Conservation (phyloP, 129 eudicot species). For the Arctium lappa region DNA sequence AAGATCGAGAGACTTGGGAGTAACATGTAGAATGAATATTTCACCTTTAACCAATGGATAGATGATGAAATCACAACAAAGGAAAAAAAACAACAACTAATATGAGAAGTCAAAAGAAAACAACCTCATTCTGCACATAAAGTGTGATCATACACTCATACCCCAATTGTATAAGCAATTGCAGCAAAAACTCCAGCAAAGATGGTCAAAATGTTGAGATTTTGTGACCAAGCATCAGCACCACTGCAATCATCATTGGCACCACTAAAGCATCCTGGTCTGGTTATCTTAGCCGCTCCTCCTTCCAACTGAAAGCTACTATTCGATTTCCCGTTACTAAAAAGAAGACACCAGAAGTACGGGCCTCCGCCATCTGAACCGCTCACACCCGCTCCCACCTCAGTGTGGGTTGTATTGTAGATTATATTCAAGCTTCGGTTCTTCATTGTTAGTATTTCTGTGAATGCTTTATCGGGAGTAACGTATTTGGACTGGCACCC, state of each 20-base stretch:
- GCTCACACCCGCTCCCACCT: constrained; percentile 87
- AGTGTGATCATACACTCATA: constrained; percentile 21
- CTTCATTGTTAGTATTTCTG: constrained; percentile 48
- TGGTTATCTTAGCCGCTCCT: constrained; percentile 54
- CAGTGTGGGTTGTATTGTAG: constrained; percentile 61
- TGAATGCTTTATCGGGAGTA: constrained; percentile 58
- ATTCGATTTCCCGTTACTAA: constrained; percentile 68
- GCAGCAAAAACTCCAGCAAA: constrained; percentile 35
- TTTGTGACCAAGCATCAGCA: constrained; percentile 29
- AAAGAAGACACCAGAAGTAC: constrained; percentile 87
- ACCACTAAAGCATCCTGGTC: constrained; percentile 96
- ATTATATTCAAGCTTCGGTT: constrained; percentile 53
- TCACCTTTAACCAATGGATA: neutral
- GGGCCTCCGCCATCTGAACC: constrained; percentile 85
- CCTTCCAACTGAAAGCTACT: constrained; percentile 61
- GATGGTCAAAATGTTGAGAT: constrained; percentile 18
- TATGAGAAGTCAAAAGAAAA: neutral
- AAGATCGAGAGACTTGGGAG: neutral
- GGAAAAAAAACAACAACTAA: neutral
- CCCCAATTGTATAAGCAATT: constrained; percentile 23
- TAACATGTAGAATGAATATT: neutral
- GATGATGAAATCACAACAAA: neutral
- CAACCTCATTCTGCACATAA: neutral
- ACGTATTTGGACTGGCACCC: constrained; percentile 74
- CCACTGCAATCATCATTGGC: constrained; percentile 74